Evolutionary conservation across 352 stramenopile species (phyloP), one percentile per base, ranked within the genome.

Genomic region (Saprolegnia diclina): DNA sequence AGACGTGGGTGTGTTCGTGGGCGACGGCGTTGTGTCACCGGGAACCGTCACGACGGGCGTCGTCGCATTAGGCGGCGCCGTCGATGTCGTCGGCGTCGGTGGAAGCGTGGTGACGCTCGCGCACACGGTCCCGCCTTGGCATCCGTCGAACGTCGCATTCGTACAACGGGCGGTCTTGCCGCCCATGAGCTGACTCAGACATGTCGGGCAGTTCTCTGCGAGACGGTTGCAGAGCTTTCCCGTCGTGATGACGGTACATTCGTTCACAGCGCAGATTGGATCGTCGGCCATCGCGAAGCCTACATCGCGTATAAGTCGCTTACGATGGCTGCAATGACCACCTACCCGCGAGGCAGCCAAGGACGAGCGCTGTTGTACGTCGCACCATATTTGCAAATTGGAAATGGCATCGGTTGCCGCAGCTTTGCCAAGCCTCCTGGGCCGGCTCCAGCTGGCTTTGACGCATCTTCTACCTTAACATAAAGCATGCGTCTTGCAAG

Each of bases 171-270:
- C 26, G 0, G 38, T 52, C 26, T 52, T 22, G 57, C 57, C 57
- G n/a, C 57, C 57, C 56, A 64, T 64, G 40, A 26, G 22, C 9
- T 52, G 35, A 14, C 13, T 55, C 21, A 65, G 45, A 45, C 57
- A 65, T 4, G 32, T 52, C 18, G 57, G 57, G 45, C 57, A 65
- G 57, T 65, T 38, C 3, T 59, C 52, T 11, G 35, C 11, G 24
- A 59, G 35, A 19, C 52, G 52, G 35, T 59, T 59, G 52, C 52
- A 59, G 13, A 59, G 24, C 52, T 59, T 59, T 35, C 52, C 52
- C 9, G 52, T 59, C 16, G 35, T 26, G n/a, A 59, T 59, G 35
- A 59, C 52, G 13, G 52, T 59, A 9, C 52, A 59, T 24, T 59
- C 52, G 1, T 59, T 59, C 52, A 59, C 52, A 7, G 52, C 52